Conservation (phyloP, 805 yeast species). For the Kuraishia ogatae region DNA sequence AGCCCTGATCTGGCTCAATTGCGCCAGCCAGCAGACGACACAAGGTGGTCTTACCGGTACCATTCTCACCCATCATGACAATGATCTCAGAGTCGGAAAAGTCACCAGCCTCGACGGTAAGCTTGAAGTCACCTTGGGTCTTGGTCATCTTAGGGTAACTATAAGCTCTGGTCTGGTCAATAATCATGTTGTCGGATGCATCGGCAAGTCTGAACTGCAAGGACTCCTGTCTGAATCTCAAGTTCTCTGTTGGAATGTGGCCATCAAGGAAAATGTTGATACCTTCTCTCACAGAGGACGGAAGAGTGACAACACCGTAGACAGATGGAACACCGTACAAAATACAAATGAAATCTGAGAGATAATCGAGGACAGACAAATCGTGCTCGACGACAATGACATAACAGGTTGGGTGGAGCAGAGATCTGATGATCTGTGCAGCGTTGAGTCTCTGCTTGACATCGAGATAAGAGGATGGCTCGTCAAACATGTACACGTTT, state of each 20-base stretch:
- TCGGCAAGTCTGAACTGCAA: slow-evolving; percentile 90
- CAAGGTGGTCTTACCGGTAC: slow-evolving; percentile 98
- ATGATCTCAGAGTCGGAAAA: slow-evolving; percentile 94
- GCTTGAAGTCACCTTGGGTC: slow-evolving; percentile 94
- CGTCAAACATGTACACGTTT: slow-evolving; percentile 97
- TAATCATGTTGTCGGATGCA: slow-evolving; percentile 67
- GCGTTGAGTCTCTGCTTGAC: slow-evolving; percentile 98
- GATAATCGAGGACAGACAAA: slow-evolving; percentile 91
- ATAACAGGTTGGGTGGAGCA: slow-evolving; percentile 67
- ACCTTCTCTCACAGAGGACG: slow-evolving; percentile 97
- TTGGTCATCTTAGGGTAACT: slow-evolving; percentile 73
- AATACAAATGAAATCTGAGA: slow-evolving; percentile 95
- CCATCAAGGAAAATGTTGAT: slow-evolving; percentile 98
- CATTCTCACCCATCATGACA: slow-evolving; percentile 99
- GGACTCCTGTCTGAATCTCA: slow-evolving; percentile 94
- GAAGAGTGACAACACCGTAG: slow-evolving; percentile 96
- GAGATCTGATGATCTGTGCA: slow-evolving; percentile 85
- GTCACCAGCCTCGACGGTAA: slow-evolving; percentile 76
- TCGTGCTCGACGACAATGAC: slow-evolving; percentile 99
- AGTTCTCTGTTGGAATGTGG: slow-evolving; percentile 92
- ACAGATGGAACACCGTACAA: slow-evolving; percentile 97
- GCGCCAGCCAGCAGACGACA: slow-evolving; percentile 95
- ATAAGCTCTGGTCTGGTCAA: slow-evolving; percentile 75
- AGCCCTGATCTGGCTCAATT: slow-evolving; percentile 74
- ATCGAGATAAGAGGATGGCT: slow-evolving; percentile 96